These are phyloP conservation scores for Harrya chromipes DNA, from an alignment of 768 basidiomycete species.

Conservation along the genomic window DNA sequence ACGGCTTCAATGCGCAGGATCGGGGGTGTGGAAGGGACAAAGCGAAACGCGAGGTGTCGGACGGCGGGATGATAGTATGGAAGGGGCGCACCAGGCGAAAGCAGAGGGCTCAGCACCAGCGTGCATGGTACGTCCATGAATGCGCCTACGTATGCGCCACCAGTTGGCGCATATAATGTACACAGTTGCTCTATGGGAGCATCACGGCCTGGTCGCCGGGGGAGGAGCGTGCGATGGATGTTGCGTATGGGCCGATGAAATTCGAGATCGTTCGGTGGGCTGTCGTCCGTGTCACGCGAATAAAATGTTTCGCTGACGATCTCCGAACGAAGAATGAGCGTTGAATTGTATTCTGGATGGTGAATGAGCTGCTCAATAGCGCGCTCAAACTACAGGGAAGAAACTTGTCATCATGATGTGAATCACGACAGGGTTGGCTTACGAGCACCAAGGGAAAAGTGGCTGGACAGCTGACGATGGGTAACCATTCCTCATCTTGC, in stretches of 20 bases:
- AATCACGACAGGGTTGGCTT: slow-evolving; percentile 9
- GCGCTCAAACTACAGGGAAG: slow-evolving; percentile 56
- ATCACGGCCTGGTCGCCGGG: slow-evolving; percentile 78
- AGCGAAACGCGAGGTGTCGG: slow-evolving; percentile 77
- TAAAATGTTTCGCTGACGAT: slow-evolving; percentile 35
- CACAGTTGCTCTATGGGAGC: slow-evolving; percentile 71
- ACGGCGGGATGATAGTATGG: slow-evolving; percentile 94
- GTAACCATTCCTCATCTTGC: slow-evolving; percentile 21
- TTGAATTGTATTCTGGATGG: slow-evolving; percentile 93
- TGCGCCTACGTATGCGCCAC: slow-evolving; percentile 20
- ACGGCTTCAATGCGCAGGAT: slow-evolving; percentile 21
- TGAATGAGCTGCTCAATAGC: slow-evolving; percentile 72
- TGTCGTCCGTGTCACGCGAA: slow-evolving; percentile 41
- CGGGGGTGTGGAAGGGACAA: slow-evolving; percentile 37
- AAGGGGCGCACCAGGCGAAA: slow-evolving; percentile 42
- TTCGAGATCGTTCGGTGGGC: slow-evolving; percentile 23
- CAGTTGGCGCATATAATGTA: slow-evolving; percentile 53
- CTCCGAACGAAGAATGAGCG: slow-evolving; percentile 85
- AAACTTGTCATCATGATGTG: not conserved
- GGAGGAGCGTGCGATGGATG: slow-evolving; percentile 67
- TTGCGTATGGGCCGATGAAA: slow-evolving; percentile 44
- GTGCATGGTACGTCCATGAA: slow-evolving; percentile 29
- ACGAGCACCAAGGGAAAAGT: slow-evolving; percentile 45
- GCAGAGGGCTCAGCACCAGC: slow-evolving; percentile 61
- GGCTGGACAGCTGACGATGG: slow-evolving; percentile 41